Evolutionary conservation across 2,329 filamentous ascomycete species (phyloP).

Genomic region (Ilyonectria robusta): DNA sequence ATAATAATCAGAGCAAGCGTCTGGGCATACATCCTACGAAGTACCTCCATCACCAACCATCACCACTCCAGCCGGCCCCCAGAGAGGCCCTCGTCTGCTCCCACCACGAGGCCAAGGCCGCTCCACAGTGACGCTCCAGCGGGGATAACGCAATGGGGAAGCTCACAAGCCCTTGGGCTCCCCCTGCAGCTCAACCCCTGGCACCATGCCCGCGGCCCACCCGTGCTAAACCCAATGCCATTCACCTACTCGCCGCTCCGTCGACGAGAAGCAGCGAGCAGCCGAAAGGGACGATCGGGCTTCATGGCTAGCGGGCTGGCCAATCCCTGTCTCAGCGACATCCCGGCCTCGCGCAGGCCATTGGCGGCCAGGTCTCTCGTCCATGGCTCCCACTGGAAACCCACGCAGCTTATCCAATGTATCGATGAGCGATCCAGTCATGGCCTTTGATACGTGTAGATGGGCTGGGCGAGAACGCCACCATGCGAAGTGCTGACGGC

Average conservation of each 20-base stretch:
- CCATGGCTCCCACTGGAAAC: constrained; percentile 4
- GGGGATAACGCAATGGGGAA: constrained; percentile 16
- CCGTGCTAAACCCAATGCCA: background rate
- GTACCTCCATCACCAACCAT: background rate
- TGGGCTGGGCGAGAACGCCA: background rate
- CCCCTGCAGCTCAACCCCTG: constrained; percentile 23
- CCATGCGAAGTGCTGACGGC: background rate
- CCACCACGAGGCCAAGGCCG: background rate
- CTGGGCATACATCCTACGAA: background rate
- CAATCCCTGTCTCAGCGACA: constrained; percentile 22
- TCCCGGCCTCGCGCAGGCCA: constrained; percentile 11
- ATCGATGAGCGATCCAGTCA: background rate
- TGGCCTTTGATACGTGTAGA: background rate
- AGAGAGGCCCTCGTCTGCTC: background rate
- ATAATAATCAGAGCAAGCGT: background rate
- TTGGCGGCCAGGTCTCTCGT: constrained; percentile 14
- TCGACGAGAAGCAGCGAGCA: background rate
- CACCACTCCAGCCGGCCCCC: background rate
- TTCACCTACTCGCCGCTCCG: background rate
- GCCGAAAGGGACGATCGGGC: background rate
- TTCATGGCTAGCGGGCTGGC: background rate
- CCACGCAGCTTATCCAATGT: background rate
- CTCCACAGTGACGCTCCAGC: constrained; percentile 29
- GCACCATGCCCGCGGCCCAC: constrained; percentile 1
- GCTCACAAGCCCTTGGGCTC: background rate